A percentile compares a stretch with the other conserved stretches of the same genome.
Evolutionary conservation across 2,329 filamentous ascomycete genomes (phyloP).

Genomic region (Fusarium proliferatum): DNA sequence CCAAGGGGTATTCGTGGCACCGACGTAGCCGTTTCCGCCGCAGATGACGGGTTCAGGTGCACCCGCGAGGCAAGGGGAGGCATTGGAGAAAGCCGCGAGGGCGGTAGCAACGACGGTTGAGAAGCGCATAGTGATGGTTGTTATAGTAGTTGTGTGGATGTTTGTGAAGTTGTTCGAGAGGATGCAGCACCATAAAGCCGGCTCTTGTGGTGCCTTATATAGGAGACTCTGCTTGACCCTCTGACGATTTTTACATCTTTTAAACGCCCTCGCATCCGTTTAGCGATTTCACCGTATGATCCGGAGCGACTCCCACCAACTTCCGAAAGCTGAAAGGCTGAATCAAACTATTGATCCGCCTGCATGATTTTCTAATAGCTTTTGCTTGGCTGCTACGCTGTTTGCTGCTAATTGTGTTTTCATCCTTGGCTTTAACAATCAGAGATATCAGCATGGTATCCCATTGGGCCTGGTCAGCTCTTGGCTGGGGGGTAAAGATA

Average conservation of each 20-base stretch:
- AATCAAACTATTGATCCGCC: neutral
- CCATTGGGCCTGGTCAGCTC: neutral
- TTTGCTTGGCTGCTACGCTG: neutral
- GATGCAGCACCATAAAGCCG: neutral
- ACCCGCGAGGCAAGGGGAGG: neutral
- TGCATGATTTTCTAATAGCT: neutral
- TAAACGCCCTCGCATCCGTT: neutral
- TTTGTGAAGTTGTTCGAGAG: too few species aligned
- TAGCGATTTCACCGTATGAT: neutral
- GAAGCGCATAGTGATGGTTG: neutral
- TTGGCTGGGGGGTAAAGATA: neutral
- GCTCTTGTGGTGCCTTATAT: neutral
- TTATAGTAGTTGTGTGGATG: too few species aligned
- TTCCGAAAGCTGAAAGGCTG: neutral
- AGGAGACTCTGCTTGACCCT: accelerated
- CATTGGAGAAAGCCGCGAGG: neutral
- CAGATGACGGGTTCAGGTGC: neutral
- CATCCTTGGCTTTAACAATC: neutral
- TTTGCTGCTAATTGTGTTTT: neutral
- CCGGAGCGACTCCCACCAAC: neutral
- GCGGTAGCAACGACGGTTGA: neutral
- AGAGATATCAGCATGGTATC: neutral
- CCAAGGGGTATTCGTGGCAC: neutral
- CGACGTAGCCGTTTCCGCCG: neutral
- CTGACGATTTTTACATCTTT: accelerated